Evolutionary conservation across 2,329 filamentous ascomycete genomes (phyloP).

Genomic region (Cylindrodendrum hubeiense): DNA sequence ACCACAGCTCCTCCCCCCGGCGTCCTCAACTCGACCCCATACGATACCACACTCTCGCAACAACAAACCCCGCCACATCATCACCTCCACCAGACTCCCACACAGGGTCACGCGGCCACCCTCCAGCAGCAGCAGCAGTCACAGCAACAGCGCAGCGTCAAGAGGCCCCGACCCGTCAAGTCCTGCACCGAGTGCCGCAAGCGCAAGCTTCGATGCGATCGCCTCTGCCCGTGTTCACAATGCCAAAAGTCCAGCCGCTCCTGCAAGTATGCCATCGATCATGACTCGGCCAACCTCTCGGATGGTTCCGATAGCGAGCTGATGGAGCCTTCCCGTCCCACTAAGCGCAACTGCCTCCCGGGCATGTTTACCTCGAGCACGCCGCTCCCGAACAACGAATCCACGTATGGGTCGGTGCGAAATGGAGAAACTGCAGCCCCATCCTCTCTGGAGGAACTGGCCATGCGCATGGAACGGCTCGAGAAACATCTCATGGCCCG

Average conservation of each 20-base stretch:
- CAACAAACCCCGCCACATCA: conserved; percentile 44
- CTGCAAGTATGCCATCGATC: conserved; percentile 66
- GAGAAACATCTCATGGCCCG: conserved; percentile 62
- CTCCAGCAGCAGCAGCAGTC: conserved; percentile 37
- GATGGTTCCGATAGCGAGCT: conserved; percentile 61
- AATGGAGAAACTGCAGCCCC: conserved; percentile 49
- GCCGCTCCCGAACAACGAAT: conserved; percentile 41
- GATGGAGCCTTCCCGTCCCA: conserved; percentile 48
- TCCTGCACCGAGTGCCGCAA: conserved; percentile 69
- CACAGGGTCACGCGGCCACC: conserved; percentile 27
- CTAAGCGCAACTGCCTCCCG: conserved; percentile 54
- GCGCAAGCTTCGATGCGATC: conserved; percentile 68
- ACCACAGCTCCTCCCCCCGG: conserved; percentile 30
- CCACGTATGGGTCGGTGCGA: conserved; percentile 41
- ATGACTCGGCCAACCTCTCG: conserved; percentile 60
- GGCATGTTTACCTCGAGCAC: conserved; percentile 39
- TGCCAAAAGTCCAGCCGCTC: conserved; percentile 68
- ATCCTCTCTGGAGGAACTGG: conserved; percentile 61
- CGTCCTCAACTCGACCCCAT: conserved; percentile 37
- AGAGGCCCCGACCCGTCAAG: conserved; percentile 67
- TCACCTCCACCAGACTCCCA: conserved; percentile 36
- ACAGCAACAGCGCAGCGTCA: conserved; percentile 60
- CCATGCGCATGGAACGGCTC: conserved; percentile 64
- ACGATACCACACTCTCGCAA: conserved; percentile 40
- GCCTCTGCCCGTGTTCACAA: conserved; percentile 67